These are phyloP conservation scores for Erodium maritimum DNA, from an alignment of 345 rosid species.

Conservation along the genomic window DNA sequence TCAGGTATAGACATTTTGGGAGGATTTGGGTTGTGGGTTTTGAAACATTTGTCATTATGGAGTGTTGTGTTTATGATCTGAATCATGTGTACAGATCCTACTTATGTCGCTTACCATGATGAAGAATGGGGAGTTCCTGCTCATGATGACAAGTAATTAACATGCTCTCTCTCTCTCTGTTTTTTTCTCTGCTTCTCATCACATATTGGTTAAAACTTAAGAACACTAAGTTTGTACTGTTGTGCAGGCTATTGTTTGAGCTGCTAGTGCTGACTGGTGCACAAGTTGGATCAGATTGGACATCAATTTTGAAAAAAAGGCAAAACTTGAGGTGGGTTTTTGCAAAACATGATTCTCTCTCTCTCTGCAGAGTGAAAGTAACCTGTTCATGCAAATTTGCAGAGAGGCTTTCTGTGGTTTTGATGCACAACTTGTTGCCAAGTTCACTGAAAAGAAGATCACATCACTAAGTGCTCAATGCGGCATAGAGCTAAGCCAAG, in stretches of 20 bases:
- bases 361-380: no score
- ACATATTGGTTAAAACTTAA: background rate
- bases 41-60: background rate
- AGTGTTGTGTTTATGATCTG: background rate
- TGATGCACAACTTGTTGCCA: slow-evolving; percentile 37
- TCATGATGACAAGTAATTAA: slow-evolving; percentile 36
- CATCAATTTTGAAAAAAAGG: slow-evolving; percentile 49
- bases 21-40: background rate
- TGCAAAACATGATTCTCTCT: no score
- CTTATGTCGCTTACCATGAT: slow-evolving; percentile 51
- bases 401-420: slow-evolving; percentile 49
- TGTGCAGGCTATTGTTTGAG: slow-evolving; percentile 47
- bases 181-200: background rate
- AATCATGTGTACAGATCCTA: slow-evolving; percentile 29
- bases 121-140: slow-evolving; percentile 64
- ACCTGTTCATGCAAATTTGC: slow-evolving; percentile 3
- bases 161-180: no score
- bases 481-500: slow-evolving; percentile 37
- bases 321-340: background rate
- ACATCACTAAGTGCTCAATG: slow-evolving; percentile 27
- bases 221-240: background rate
- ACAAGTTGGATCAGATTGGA: slow-evolving; percentile 75
- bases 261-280: slow-evolving; percentile 54
- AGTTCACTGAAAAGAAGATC: slow-evolving; percentile 38
- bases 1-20: slow-evolving; percentile 36